Evolutionary conservation across 108 stramenopile species (phyloP), one percentile per base, ranked within the genome.

Genomic region (Nitzschia palea): DNA sequence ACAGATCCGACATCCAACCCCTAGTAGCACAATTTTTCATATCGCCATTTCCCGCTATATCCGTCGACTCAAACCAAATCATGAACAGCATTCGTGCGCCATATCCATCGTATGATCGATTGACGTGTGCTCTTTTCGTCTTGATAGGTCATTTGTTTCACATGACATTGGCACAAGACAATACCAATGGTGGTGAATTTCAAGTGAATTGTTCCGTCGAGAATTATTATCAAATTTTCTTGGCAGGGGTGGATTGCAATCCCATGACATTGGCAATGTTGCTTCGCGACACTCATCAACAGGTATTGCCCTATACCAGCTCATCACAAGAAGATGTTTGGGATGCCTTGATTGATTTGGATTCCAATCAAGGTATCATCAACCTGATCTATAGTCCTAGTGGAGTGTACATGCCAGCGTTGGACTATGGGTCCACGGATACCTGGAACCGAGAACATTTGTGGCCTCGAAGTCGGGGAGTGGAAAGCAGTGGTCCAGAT

Each of bases 361-460:
- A 91, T 62, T 44, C 67, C 10, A 71, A 53, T 3, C 27, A 64
- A 50, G 67, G 48, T 27, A 53, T 66, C 40, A 65, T 30, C 20
- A 65, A 62, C 17, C 50, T 86, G 43, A 77, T 84, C 32, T 80
- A 87, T 70, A 12, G 47, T 8, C n/a, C n/a, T n/a, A 15, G 37
- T n/a, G 43, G 77, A 12, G 52, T 44, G 17, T 58, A 55, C 27
- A 54, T 79, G n/a, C 42, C 84, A 1, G 62, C 68, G 4, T 8
- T 17, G 20, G 65, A 69, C 12, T 55, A 80, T 22, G 86, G 84
- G 9, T 54, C 66, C 12, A 62, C 63, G 26, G 66, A 70, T 29
- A 70, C 65, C 20, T 92, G 90, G 90, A 94, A 94, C 59, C 82
- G 89, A 25, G 93, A 94, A 66, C 93, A 94, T 70, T 55, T 81